A percentile compares a stretch with the other conserved stretches of the same genome.
Conservation (phyloP, 2,329 filamentous ascomycete genomes). For the Paecilomyces formosus region DNA sequence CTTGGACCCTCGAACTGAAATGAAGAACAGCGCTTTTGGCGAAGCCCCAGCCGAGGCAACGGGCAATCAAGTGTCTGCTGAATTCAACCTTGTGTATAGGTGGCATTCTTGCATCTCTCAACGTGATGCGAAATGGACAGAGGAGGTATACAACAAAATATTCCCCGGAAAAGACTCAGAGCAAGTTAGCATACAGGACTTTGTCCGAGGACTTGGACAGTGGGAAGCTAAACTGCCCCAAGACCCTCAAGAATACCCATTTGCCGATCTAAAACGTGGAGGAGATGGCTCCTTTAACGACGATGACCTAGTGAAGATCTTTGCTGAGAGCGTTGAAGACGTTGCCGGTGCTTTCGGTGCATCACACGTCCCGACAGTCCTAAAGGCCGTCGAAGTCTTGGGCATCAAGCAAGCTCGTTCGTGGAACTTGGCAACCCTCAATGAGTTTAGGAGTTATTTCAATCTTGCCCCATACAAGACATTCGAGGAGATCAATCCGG, state of each 20-base stretch:
- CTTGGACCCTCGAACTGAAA: conserved; percentile 56
- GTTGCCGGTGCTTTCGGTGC: conserved; percentile 54
- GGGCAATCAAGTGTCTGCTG: conserved; percentile 60
- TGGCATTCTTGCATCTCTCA: conserved; percentile 57
- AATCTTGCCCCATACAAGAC: conserved; percentile 31
- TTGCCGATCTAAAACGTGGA: conserved; percentile 42
- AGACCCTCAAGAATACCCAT: conserved; percentile 43
- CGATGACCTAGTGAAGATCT: conserved; percentile 49
- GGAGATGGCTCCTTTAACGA: conserved; percentile 49
- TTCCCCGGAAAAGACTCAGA: conserved; percentile 22
- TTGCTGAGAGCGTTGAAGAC: conserved; percentile 55
- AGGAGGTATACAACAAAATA: conserved; percentile 45
- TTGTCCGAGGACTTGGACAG: conserved; percentile 27
- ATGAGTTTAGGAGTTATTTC: conserved; percentile 14
- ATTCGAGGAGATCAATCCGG: conserved; percentile 47
- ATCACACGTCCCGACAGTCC: conserved; percentile 50
- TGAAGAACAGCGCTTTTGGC: conserved; percentile 39
- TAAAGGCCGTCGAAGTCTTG: conserved; percentile 55
- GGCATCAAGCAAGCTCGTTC: conserved; percentile 56
- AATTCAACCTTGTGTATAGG: conserved; percentile 62
- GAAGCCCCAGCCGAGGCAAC: conserved; percentile 48
- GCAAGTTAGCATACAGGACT: conserved; percentile 19
- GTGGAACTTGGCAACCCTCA: conserved; percentile 39
- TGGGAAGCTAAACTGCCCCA: conserved; percentile 35
- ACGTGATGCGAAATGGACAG: conserved; percentile 56